These are phyloP conservation scores for Metschnikowia aberdeeniae DNA, from an alignment of 805 yeast genomes.

Conservation along the genomic window DNA sequence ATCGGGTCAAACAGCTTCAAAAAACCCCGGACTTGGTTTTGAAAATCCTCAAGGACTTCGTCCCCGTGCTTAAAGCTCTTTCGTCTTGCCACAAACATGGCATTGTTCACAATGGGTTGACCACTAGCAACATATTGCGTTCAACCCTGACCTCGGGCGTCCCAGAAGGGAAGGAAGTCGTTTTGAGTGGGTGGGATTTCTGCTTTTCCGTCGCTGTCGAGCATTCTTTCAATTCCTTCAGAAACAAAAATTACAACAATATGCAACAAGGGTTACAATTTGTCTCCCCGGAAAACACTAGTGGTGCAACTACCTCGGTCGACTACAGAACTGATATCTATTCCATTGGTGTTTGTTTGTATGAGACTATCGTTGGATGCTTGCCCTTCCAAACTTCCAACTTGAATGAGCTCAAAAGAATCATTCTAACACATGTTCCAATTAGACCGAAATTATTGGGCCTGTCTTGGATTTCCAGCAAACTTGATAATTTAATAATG, in stretches of 20 bases:
- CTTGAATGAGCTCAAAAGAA: conserved; percentile 33
- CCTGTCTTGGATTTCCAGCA: conserved; percentile 23
- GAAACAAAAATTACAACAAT: conserved; percentile 37
- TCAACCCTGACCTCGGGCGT: conserved; percentile 18
- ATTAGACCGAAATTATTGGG: conserved; percentile 34
- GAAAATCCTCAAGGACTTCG: conserved; percentile 22
- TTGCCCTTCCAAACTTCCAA: conserved; percentile 42
- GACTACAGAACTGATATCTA: conserved; percentile 49
- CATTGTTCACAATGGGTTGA: conserved; percentile 46
- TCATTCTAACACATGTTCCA: conserved; percentile 41
- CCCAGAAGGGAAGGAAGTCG: conserved; percentile 21
- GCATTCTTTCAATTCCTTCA: conserved; percentile 37
- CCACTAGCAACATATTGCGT: conserved; percentile 36
- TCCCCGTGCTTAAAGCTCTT: conserved; percentile 22
- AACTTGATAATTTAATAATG: conserved; percentile 39
- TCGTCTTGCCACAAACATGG: conserved; percentile 33
- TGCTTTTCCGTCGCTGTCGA: conserved; percentile 40
- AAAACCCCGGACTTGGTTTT: conserved; percentile 17
- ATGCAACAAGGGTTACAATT: conserved; percentile 41
- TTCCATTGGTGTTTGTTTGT: conserved; percentile 46
- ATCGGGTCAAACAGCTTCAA: conserved; percentile 16
- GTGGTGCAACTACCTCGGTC: conserved; percentile 33
- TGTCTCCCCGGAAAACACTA: conserved; percentile 49
- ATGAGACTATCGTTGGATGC: conserved; percentile 44
- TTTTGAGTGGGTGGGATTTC: conserved; percentile 47